phyloP scores from a whole-genome alignment of 345 rosid species.

The Eucalyptus erythrocorys region DNA sequence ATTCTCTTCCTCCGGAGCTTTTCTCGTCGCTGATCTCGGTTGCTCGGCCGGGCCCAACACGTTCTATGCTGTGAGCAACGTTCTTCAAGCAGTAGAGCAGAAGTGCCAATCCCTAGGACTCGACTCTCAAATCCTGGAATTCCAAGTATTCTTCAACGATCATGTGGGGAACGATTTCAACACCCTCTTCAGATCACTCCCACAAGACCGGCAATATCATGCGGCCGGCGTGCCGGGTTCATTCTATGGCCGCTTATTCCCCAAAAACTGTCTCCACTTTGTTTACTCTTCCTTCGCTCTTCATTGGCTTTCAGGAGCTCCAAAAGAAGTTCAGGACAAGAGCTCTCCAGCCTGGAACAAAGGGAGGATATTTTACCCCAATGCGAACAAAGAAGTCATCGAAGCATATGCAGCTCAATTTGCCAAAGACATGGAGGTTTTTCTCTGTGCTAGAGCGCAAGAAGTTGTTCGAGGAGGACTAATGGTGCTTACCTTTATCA shows the following conservation, averaged over 20 bases:
- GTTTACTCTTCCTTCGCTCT: not conserved
- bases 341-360: no score
- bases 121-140: not conserved
- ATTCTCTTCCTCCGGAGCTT: no score
- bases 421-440: not conserved
- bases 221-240: not conserved
- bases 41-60: no score
- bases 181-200: not conserved
- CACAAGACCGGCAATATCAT: not conserved
- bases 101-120: not conserved
- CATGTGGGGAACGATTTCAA: not conserved
- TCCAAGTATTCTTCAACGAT: conserved; percentile 5
- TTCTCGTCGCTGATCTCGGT: no score
- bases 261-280: not conserved
- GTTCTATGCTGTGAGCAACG: not conserved
- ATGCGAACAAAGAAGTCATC: not conserved
- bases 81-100: not conserved
- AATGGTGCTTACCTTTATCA: not conserved
- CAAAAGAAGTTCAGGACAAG: no score
- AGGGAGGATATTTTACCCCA: not conserved
- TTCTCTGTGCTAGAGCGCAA: not conserved
- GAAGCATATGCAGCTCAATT: not conserved
- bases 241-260: not conserved
- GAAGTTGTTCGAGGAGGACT: not conserved
- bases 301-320: not conserved